Evolutionary conservation across 225 moss, liverwort and hornwort genomes (phyloP).

Genomic region (Sphagnum contortum): DNA sequence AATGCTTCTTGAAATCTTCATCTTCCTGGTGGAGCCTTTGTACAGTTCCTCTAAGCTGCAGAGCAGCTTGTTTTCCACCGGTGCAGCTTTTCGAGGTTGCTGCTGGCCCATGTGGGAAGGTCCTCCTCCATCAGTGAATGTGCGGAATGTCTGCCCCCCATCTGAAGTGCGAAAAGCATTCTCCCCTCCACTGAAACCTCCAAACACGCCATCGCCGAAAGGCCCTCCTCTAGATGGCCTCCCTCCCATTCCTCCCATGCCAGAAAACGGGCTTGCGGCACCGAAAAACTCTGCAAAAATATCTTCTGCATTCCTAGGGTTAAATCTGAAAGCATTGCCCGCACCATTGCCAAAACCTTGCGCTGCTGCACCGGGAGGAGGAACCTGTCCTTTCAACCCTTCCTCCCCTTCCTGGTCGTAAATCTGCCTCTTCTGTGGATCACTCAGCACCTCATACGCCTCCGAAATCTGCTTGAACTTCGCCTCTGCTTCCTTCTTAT

Average conservation of each 20-base stretch:
- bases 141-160: constrained; percentile 61
- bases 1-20: constrained; percentile 99
- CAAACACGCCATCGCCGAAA: constrained; percentile 61
- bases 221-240: constrained; percentile 22
- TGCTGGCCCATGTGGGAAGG: constrained; percentile 40
- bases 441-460: constrained; percentile 96
- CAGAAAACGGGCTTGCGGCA: constrained; percentile 46
- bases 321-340: constrained; percentile 53
- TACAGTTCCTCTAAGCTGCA: constrained; percentile 95
- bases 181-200: constrained; percentile 45
- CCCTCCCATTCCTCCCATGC: constrained; percentile 34
- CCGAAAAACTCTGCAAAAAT: constrained; percentile 77
- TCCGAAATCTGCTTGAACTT: constrained; percentile 99
- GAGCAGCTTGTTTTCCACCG: constrained; percentile 92
- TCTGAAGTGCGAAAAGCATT: constrained; percentile 33
- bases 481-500: constrained; percentile 98
- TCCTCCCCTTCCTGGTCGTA: constrained; percentile 99
- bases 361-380: constrained; percentile 35
- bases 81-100: constrained; percentile 80
- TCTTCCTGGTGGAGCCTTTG: constrained; percentile 91
- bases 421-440: constrained; percentile 93
- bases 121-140: constrained; percentile 53
- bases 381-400: constrained; percentile 87
- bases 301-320: constrained; percentile 61
- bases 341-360: constrained; percentile 32